Evolutionary conservation across 371 early-diverging fungal genomes (phyloP), one percentile per base, ranked within the genome.

Genomic region (Cokeromyces recurvatus): DNA sequence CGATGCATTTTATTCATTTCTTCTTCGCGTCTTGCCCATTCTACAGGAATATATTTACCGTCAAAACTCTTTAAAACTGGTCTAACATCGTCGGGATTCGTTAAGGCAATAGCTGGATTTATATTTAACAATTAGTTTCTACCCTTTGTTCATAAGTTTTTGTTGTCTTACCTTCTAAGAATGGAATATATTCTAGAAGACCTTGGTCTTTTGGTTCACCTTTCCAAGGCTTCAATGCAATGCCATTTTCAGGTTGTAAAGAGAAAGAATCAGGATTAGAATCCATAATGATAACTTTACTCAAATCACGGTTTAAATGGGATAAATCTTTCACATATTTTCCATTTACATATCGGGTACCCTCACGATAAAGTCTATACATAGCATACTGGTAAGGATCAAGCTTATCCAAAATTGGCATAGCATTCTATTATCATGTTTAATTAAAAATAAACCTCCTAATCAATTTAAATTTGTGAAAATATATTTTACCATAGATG

Each of bases 221-320:
- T 51, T 71, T 74, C 92, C 94, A 98, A 25, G 87, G 85, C 56
- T 87, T 84, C 51, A 92, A 67, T 20, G 78, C 53, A 31, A 97
- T 68, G 20, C 87, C 87, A 59, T 97, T 97, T 52, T 95, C 94
- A 3, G 95, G 95, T 61, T 97, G 96, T 53, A 85, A 69, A 27
- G 82, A 64, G 73, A 81, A 88, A 9, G 86, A 77, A 15, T 86
- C 85, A 10, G 89, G 86, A 64, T 91, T 85, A 25, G 85, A 83
- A 58, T 96, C 98, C 69, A 98, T 81, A 46, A 95, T 83, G 43
- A 98, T 90, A 16, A 94, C 89, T 69, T 89, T 91, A 64, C 81
- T 77, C 52, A 91, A 64, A 73, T 96, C 96, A 50, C 98, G 87
- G 78, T 97, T 97, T 57, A 97, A 77, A 37, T 85, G 81, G 8